Evolutionary conservation across 495 filamentous ascomycete species (phyloP).

Genomic region (Aspergillus ellipticus): DNA sequence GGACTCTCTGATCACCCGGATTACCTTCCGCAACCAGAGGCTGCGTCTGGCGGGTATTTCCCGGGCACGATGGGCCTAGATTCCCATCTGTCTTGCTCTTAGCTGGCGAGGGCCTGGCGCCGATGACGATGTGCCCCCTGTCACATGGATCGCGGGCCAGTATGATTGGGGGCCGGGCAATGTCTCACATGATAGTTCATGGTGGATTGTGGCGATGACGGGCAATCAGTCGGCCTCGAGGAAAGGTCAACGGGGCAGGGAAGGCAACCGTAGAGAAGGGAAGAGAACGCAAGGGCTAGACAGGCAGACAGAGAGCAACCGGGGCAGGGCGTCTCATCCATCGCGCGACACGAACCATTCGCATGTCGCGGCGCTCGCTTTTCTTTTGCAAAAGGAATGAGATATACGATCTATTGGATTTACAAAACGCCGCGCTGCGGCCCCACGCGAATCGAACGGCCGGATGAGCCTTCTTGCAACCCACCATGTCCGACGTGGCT

Average conservation of each 20-base stretch:
- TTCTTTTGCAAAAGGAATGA: not conserved
- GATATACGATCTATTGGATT: not conserved
- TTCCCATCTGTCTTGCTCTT: not conserved
- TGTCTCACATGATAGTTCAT: conserved; percentile 2
- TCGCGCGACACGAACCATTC: not conserved
- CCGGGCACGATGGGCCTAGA: not conserved
- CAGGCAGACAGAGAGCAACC: too few relatives aligned
- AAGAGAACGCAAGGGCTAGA: too few relatives aligned
- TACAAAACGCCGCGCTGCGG: not conserved
- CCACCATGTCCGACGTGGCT: not conserved
- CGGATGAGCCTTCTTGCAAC: not conserved
- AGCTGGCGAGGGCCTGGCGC: not conserved
- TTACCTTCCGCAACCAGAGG: not conserved
- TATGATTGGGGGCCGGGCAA: not conserved
- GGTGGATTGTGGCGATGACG: not conserved
- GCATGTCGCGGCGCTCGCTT: not conserved
- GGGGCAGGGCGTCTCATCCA: too few relatives aligned
- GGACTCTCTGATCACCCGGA: not conserved
- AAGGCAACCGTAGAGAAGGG: too few relatives aligned
- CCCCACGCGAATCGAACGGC: not conserved
- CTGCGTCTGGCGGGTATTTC: not conserved
- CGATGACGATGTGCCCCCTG: not conserved
- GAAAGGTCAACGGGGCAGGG: too few relatives aligned
- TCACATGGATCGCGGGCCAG: conserved; percentile 1
- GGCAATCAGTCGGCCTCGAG: too few relatives aligned